phyloP scores from a whole-genome alignment of 164 flowering plant genomes.

The Santalum album region DNA sequence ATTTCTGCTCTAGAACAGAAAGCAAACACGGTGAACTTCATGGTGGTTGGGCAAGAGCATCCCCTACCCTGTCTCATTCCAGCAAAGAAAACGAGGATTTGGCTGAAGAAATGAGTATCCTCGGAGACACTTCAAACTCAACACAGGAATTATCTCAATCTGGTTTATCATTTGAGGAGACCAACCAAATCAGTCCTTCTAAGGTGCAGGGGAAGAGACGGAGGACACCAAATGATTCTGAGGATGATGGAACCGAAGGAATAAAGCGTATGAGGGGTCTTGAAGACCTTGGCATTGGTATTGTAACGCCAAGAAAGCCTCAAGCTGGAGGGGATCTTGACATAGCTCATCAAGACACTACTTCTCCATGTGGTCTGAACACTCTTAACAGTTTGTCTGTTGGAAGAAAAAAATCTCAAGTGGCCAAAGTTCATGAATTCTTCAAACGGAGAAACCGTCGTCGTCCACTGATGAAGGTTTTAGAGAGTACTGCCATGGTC shows the following conservation, averaged over 20 bases:
- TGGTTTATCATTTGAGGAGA: conserved; percentile 53
- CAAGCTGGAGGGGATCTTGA: conserved; percentile 25
- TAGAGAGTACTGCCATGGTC: conserved; percentile 63
- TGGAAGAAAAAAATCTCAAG: conserved; percentile 34
- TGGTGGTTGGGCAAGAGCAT: conserved; percentile 19
- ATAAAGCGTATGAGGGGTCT: conserved; percentile 83
- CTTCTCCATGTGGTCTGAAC: conserved; percentile 22
- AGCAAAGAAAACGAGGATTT: conserved; percentile 21
- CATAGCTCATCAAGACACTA: conserved; percentile 23
- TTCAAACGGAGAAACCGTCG: conserved; percentile 59
- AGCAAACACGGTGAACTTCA: conserved; percentile 15
- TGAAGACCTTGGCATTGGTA: conserved; percentile 56
- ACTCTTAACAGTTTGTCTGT: not conserved
- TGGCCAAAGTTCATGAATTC: conserved; percentile 39
- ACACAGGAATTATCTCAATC: conserved; percentile 55
- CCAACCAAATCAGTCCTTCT: conserved; percentile 21
- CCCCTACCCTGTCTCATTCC: conserved; percentile 17
- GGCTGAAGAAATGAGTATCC: conserved; percentile 22
- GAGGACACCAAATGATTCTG: conserved; percentile 76
- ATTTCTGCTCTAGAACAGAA: conserved; percentile 13
- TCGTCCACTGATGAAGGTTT: conserved; percentile 66
- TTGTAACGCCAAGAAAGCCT: conserved; percentile 22
- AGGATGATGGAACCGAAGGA: conserved; percentile 82
- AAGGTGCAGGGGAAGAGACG: conserved; percentile 34
- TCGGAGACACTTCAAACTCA: conserved; percentile 30